Percentiles rank a stretch among this genome's conserved stretches.
Conservation (phyloP, 2,329 filamentous ascomycete genomes). For the Monilinia polystroma region DNA sequence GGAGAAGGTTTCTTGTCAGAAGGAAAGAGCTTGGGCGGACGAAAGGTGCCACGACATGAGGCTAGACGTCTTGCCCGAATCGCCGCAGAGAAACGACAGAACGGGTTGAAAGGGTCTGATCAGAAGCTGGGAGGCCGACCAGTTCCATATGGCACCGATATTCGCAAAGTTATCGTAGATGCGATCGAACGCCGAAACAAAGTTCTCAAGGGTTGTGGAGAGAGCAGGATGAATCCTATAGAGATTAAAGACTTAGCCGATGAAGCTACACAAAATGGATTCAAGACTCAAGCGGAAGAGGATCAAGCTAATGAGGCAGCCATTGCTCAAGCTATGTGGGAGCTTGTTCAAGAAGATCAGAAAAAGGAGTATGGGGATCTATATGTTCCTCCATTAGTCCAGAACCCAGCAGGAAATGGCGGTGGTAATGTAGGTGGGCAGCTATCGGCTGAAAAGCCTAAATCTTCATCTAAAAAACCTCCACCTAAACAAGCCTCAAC, state of each 20-base stretch:
- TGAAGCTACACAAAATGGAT: constrained; percentile 66
- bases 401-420: constrained; percentile 40
- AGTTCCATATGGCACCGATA: constrained; percentile 59
- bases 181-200: constrained; percentile 68
- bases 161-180: constrained; percentile 69
- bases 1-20: constrained; percentile 83
- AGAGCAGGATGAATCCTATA: constrained; percentile 59
- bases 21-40: constrained; percentile 71
- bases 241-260: constrained; percentile 65
- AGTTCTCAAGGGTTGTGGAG: constrained; percentile 72
- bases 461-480: not conserved
- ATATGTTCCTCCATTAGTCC: constrained; percentile 36
- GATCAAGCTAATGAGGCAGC: constrained; percentile 86
- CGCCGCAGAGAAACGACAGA: constrained; percentile 69
- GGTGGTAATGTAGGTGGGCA: constrained; percentile 30
- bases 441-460: not conserved
- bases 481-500: constrained; percentile 18
- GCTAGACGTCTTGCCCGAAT: constrained; percentile 70
- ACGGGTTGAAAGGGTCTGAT: constrained; percentile 60
- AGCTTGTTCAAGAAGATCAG: constrained; percentile 77
- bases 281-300: constrained; percentile 80
- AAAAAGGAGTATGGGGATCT: constrained; percentile 36
- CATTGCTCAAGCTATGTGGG: constrained; percentile 81
- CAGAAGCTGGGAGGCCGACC: constrained; percentile 68
- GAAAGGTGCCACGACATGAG: constrained; percentile 65